Base-by-base conservation (phyloP, 805 yeast genomes). In the Metschnikowia noctiluminum region DNA sequence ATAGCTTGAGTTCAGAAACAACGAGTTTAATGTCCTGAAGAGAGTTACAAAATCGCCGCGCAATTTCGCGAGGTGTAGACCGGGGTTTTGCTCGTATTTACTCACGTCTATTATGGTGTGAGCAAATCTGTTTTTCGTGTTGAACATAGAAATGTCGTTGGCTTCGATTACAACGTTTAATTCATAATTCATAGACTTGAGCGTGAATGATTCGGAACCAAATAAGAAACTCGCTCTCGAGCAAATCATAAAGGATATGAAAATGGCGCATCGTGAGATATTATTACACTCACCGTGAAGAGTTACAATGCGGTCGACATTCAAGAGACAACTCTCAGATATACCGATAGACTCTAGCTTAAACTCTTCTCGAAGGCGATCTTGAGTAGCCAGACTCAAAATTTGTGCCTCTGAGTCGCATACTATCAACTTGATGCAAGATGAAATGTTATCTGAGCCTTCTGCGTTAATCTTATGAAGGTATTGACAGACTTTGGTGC, bases 131-230 rank as follows among this genome's bases (percentile, higher is more conserved):
- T 39, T 38, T 27, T 30, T n/a, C 26, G 47, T 34, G 8, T 28
- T 37, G 30, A 12, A 38, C 12, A 47, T 35, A 15, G 46, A 42
- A 45, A 42, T 35, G n/a, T 44, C 50, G 7, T 36, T 43, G 7
- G 46, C 48, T 42, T 56, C 58, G 7, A 55, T 37, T 27, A 54
- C 42, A 8, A 50, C 51, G 26, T 42, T 46, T 7, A 61, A 28
- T 16, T 42, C 40, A 51, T 69, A 69, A 48, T 68, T 69, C 30
- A 56, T 43, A 2, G 70, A 65, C 44, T 69, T 70, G 40, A 72
- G 62, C 0, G 73, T 71, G 47, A 55, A 63, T 8, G 56, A 42
- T 40, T 62, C 62, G 30, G 45, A 45, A 8, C 54, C 48, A 16
- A 57, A 47, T 9, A 63, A 35, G 38, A 64, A 65, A 46, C 71